These are phyloP conservation scores for Tolypocladium pustulatum DNA, from an alignment of 2,329 filamentous ascomycete genomes.

Conservation along the genomic window DNA sequence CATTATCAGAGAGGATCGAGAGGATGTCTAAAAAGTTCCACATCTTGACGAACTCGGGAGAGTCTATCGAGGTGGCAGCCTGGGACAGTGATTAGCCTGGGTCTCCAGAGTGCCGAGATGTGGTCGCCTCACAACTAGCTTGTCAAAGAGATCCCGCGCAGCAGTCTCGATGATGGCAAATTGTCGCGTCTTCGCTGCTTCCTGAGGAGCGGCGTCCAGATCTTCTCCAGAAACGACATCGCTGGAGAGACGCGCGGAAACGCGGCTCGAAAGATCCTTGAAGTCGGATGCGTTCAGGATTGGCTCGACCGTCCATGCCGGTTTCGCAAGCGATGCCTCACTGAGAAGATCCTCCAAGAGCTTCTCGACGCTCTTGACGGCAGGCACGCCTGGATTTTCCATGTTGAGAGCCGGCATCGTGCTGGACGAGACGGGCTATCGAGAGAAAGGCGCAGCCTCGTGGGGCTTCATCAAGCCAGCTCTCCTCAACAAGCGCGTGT, in stretches of 20 bases:
- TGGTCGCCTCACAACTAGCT: conserved; percentile 53
- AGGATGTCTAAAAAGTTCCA: conserved; percentile 94
- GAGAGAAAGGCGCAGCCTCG: background rate
- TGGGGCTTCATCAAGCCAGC: background rate
- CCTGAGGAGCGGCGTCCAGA: conserved; percentile 27
- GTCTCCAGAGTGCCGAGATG: background rate
- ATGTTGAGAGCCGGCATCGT: conserved; percentile 40
- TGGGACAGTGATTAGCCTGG: conserved; percentile 24
- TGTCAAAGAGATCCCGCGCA: conserved; percentile 69
- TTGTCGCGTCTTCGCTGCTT: conserved; percentile 33
- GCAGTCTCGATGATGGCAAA: conserved; percentile 74
- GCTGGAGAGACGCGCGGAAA: conserved; percentile 24
- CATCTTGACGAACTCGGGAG: conserved; percentile 67
- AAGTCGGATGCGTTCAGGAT: conserved; percentile 62
- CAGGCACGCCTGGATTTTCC: conserved; percentile 36
- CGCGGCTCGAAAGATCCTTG: conserved; percentile 32
- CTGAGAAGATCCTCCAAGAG: conserved; percentile 48
- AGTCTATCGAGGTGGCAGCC: conserved; percentile 66
- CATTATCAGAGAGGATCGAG: conserved; percentile 76
- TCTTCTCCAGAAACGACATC: conserved; percentile 17
- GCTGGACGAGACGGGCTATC: conserved; percentile 1
- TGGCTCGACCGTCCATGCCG: conserved; percentile 55
- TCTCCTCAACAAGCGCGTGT: background rate
- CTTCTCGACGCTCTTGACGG: conserved; percentile 40
- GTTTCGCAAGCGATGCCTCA: conserved; percentile 49